Percentiles rank a stretch among this genome's conserved stretches.
These are phyloP conservation scores for Rosa multiflora DNA, from an alignment of 306 rosid species.

Conservation along the genomic window DNA sequence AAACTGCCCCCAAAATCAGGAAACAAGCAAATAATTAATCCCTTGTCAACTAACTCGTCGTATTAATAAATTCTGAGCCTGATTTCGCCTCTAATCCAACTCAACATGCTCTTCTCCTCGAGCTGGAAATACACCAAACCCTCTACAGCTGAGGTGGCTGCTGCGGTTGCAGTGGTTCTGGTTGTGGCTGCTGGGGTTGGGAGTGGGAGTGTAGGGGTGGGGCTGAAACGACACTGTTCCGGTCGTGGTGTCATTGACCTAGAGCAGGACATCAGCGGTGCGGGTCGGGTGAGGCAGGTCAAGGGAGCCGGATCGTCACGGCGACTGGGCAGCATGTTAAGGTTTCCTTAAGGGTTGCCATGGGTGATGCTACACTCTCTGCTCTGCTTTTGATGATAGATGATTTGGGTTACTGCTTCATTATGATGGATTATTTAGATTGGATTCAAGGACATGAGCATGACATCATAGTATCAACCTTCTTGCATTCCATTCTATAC, in stretches of 20 bases:
- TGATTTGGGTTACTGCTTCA: too few relatives aligned
- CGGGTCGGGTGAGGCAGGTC: too few relatives aligned
- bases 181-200: slow-evolving; percentile 1
- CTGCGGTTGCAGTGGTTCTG: slow-evolving; percentile 8
- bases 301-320: too few relatives aligned
- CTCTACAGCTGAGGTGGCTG: slow-evolving; percentile 16
- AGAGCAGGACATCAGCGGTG: too few relatives aligned
- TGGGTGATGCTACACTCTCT: too few relatives aligned
- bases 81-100: slow-evolving; percentile 84
- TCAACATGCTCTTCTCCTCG: slow-evolving; percentile 91
- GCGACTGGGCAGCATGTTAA: too few relatives aligned
- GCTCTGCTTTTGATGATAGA: too few relatives aligned
- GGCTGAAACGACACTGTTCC: slow-evolving; percentile 33
- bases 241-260: slow-evolving; percentile 54
- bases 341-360: too few relatives aligned
- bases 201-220: slow-evolving; percentile 16
- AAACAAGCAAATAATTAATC: too few relatives aligned
- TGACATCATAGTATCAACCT: slow-evolving; percentile 48
- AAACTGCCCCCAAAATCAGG: too few relatives aligned
- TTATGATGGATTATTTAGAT: too few relatives aligned
- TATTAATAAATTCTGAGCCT: slow-evolving; percentile 56
- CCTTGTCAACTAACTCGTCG: slow-evolving; percentile 57
- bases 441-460: too few relatives aligned
- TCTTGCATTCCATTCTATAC: slow-evolving; percentile 70
- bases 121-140: slow-evolving; percentile 47